A percentile compares a stretch with the other conserved stretches of the same genome.
These are phyloP conservation scores for Ustilago crameri DNA, from an alignment of 1,284 basidiomycete species.

Conservation along the genomic window DNA sequence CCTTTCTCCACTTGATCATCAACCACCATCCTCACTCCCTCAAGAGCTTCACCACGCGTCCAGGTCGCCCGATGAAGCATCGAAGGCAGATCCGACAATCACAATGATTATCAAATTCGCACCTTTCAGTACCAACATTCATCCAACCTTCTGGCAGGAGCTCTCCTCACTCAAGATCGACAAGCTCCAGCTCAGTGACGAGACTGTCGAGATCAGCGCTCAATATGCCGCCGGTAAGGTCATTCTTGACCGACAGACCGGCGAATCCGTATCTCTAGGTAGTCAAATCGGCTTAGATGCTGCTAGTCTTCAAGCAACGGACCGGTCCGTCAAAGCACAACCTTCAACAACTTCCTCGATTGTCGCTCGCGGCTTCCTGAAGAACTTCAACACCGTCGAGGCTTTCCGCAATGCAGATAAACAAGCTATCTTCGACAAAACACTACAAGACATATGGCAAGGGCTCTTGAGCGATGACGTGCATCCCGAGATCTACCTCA, in stretches of 20 bases:
- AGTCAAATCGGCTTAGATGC: conserved; percentile 62
- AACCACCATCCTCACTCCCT: conserved; percentile 5
- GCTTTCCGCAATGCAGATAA: conserved; percentile 93
- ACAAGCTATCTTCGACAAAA: conserved; percentile 76
- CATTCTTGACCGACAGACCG: conserved; percentile 79
- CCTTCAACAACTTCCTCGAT: conserved; percentile 65
- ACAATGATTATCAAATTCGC: conserved; percentile 78
- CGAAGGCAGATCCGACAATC: too few species aligned
- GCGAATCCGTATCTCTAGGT: conserved; percentile 65
- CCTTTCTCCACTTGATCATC: conserved; percentile 1
- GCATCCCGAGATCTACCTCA: conserved; percentile 70
- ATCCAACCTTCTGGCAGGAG: conserved; percentile 92
- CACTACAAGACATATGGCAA: conserved; percentile 41
- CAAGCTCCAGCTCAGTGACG: conserved; percentile 84
- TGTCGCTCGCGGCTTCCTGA: conserved; percentile 75
- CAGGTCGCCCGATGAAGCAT: too few species aligned
- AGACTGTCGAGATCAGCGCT: conserved; percentile 75
- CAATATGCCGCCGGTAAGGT: conserved; percentile 79
- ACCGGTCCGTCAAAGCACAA: conserved; percentile 63
- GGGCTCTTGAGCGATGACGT: conserved; percentile 15
- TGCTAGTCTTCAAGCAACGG: conserved; percentile 68
- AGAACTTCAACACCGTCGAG: conserved; percentile 88
- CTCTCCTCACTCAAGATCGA: conserved; percentile 91
- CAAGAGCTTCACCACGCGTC: background rate
- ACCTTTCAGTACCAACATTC: conserved; percentile 85